These are phyloP conservation scores for Colletotrichum paranaense DNA, from an alignment of 2,329 filamentous ascomycete genomes.

Conservation along the genomic window DNA sequence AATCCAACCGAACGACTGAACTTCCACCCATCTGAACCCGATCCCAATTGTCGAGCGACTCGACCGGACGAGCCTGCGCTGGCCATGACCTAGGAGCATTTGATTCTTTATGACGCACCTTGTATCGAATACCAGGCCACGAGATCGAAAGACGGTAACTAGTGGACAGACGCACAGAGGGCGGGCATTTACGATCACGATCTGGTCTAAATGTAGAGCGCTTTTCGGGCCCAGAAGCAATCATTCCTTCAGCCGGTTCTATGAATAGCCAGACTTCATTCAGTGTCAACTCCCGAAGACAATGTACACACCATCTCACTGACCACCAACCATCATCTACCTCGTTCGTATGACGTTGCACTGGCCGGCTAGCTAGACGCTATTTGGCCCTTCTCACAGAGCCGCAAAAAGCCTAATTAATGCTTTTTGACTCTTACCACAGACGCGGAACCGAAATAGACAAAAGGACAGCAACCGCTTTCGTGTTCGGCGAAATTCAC, in stretches of 20 bases:
- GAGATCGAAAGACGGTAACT: not conserved
- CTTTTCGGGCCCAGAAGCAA: not conserved
- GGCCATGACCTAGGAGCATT: not conserved
- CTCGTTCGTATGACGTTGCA: no score
- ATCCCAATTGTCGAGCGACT: constrained; percentile 6
- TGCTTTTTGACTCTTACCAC: no score
- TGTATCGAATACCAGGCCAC: not conserved
- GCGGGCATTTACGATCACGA: not conserved
- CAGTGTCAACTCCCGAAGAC: not conserved
- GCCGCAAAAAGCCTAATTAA: no score
- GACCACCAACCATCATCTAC: no score
- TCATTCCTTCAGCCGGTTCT: not conserved
- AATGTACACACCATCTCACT: no score
- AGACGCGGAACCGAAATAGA: no score
- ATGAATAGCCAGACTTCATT: not conserved
- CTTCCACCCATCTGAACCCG: constrained; percentile 22
- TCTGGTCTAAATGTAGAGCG: not conserved
- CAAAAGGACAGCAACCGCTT: not conserved
- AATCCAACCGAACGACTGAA: constrained; percentile 25
- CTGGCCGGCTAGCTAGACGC: no score
- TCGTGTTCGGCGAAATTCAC: no score
- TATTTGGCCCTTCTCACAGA: no score
- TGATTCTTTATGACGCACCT: not conserved
- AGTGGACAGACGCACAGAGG: not conserved
- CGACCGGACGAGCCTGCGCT: constrained; percentile 12